Evolutionary conservation across 1,139 yeast genomes (phyloP), one percentile per base, ranked within the genome.

Genomic region (Geotrichum klebahnii): DNA sequence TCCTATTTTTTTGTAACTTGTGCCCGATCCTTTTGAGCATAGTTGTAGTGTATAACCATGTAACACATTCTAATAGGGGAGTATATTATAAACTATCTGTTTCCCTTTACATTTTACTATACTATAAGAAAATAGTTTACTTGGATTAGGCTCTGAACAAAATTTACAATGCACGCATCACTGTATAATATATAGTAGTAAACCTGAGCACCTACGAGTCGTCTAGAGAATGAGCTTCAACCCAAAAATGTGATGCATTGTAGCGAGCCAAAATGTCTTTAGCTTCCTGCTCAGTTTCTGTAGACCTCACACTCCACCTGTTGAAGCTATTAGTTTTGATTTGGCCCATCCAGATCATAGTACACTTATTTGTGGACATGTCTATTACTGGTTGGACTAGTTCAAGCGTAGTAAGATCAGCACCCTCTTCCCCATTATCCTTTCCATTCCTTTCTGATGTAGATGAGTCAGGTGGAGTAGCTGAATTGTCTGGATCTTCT

Each of bases 331-430:
- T 61, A 1, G 75, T 75, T 46, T 70, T 68, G 36, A 86, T 55
- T 55, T 79, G 81, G 0, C 97, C 97, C 55, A 81, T 82, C 97
- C 97, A 90, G 2, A 86, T 60, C 16, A 82, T 59, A 2, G 62
- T 59, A 58, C 89, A 81, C 48, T 61, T 64, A 61, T 84, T 86
- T 0, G 61, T 59, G 0, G 69, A 57, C 50, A 80, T 66, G 57
- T 79, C 79, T 16, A 71, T 39, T 19, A 19, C 42, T 8, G n/a
- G 46, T 31, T 17, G 34, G 34, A 12, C 24, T 2, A 32, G 37
- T 17, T 16, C 44, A 3, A 34, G 33, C 2, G 36, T 41, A 9
- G 2, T 26, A 8, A 26, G 16, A n/a, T 36, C 24, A 23, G 37
- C 34, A 8, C 50, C 56, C 6, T 6, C 33, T 22, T 46, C 46